phyloP scores from a whole-genome alignment of 2,329 filamentous ascomycete genomes.

The Didymella keratinophila region DNA sequence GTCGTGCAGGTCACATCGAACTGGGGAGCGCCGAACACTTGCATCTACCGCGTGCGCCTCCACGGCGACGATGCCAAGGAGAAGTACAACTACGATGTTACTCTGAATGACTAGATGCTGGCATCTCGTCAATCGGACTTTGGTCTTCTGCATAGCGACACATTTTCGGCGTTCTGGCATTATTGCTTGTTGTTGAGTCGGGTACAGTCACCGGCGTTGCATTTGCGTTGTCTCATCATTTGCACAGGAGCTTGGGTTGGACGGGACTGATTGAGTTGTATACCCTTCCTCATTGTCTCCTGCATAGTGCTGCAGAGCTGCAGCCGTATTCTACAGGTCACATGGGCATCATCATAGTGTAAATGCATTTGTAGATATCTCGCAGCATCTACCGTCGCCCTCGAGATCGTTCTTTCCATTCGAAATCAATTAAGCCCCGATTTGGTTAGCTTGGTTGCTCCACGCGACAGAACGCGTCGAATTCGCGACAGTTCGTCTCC shows the following conservation, averaged over 20 bases:
- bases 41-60: conserved; percentile 57
- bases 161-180: neutral
- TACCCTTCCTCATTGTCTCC: conserved; percentile 13
- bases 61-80: conserved; percentile 46
- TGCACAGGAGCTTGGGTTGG: conserved; percentile 1
- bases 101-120: conserved; percentile 28
- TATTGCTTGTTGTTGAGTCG: neutral
- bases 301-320: neutral
- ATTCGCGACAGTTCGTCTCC: conserved; percentile 13
- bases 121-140: neutral
- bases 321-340: neutral
- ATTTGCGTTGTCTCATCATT: neutral
- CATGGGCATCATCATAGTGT: neutral
- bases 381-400: neutral
- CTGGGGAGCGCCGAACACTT: conserved; percentile 56
- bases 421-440: conserved; percentile 16
- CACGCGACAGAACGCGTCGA: conserved; percentile 13
- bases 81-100: conserved; percentile 30
- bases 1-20: conserved; percentile 54
- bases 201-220: conserved; percentile 3
- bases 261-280: conserved; percentile 10
- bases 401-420: no score
- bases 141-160: conserved; percentile 1
- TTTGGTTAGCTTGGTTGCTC: conserved; percentile 18
- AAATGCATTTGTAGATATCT: neutral